Evolutionary conservation across 129 eudicot species (phyloP), one percentile per base, ranked within the genome.

Genomic region (Mikania micrantha): DNA sequence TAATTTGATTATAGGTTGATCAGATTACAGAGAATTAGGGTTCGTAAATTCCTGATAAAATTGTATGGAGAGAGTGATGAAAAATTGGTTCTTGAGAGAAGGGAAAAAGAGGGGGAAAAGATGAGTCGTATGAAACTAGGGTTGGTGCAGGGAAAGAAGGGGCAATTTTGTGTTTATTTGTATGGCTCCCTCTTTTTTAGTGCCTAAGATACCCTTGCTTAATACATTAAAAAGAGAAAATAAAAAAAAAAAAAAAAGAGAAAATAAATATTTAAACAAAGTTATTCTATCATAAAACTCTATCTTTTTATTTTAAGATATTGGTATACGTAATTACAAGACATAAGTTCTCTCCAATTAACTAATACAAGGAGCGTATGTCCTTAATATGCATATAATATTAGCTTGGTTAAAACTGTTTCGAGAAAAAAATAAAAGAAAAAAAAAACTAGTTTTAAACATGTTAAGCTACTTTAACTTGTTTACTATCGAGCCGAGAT

Each of bases 131-230:
- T 60, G 45, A 75, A 76, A 49, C 39, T 68, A 76, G 80, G 75
- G 80, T 76, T 64, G 54, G 66, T 52, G 47, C 16, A 13, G 52
- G 44, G 47, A 53, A 32, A 20, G 25, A 54, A 40, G 15, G 15
- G 65, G 78, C 57, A 38, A 6, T 17, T 68, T 68, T 67, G 54
- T 75, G 0, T 48, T 65, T 69, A 68, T 68, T 68, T 67, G 70
- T 76, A 76, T 69, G 6, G 64, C 21, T 41, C n/a, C 20, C 0
- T 39, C 17, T 60, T 48, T 15, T 60, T 60, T 3, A 28, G 7
- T 53, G 6, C 22, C 64, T 1, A 17, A 75, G 60, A 32, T 58
- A 48, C 62, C 69, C 69, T 10, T 63, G 0, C 0, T 13, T 59
- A 8, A 16, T 52, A 21, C 9, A 10, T 22, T 20, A 52, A 52